Percentiles rank a stretch among this genome's conserved stretches.
phyloP scores from a whole-genome alignment of 345 rosid species.

The Gossypium sturtianum region DNA sequence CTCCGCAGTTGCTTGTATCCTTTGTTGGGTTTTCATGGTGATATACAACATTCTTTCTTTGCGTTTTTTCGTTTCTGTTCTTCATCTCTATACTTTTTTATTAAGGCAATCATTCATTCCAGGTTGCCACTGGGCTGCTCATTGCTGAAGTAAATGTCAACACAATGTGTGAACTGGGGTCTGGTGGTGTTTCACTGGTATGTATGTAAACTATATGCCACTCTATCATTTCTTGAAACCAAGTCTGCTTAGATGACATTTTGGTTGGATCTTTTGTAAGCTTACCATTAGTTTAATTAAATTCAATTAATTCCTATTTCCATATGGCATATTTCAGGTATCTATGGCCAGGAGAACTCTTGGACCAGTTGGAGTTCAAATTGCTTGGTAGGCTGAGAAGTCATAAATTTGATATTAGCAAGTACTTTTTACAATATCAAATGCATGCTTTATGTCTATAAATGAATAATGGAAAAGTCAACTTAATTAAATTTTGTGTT shows the following conservation, averaged over 20 bases:
- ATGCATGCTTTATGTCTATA: neutral
- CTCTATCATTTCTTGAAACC: too few species aligned
- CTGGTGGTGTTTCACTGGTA: slow-evolving; percentile 93
- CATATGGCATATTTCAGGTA: slow-evolving; percentile 44
- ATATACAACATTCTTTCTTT: neutral
- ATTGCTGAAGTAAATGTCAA: slow-evolving; percentile 40
- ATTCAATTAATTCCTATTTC: neutral
- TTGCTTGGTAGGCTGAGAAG: slow-evolving; percentile 59
- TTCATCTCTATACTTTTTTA: neutral
- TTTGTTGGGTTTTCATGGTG: slow-evolving; percentile 25
- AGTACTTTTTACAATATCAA: neutral
- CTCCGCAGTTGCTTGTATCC: slow-evolving; percentile 63
- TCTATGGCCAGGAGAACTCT: slow-evolving; percentile 93
- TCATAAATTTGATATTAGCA: neutral
- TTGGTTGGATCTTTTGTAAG: too few species aligned
- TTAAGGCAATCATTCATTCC: neutral
- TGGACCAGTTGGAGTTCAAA: slow-evolving; percentile 82
- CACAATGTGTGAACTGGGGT: slow-evolving; percentile 88
- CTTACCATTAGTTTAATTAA: neutral
- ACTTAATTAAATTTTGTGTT: neutral
- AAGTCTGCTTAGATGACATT: too few species aligned
- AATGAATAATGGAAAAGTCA: neutral
- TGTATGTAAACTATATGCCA: neutral
- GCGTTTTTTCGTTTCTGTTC: neutral
- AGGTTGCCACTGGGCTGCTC: slow-evolving; percentile 87